Conservation (phyloP, 345 rosid genomes). For the Syzygium grande region DNA sequence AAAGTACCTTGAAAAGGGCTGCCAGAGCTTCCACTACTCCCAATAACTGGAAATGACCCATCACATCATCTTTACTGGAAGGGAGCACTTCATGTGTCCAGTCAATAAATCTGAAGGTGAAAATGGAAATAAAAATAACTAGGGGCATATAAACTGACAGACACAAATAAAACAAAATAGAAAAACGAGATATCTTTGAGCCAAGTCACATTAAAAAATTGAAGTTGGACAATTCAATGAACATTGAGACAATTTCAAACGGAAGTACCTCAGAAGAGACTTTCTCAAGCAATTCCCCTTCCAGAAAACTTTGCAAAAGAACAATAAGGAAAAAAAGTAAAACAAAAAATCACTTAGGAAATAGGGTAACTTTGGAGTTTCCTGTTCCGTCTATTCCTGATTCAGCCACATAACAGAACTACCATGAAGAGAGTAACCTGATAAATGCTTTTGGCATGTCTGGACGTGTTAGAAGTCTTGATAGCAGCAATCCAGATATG, state of each 20-base stretch:
- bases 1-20: conserved; percentile 81
- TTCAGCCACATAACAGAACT: not conserved
- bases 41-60: conserved; percentile 59
- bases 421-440: conserved; percentile 29
- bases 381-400: not conserved
- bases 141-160: not conserved
- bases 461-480: conserved; percentile 84
- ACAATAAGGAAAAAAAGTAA: not conserved
- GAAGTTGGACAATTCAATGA: not conserved
- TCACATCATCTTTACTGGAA: conserved; percentile 44
- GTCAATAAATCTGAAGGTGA: conserved; percentile 53
- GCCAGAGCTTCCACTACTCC: conserved; percentile 90
- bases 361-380: not conserved
- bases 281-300: not conserved
- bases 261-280: not conserved
- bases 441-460: conserved; percentile 82
- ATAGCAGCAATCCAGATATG: conserved; percentile 76
- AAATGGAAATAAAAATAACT: not conserved
- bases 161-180: not conserved
- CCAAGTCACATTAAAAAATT: not conserved
- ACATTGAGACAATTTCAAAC: not conserved
- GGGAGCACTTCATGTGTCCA: conserved; percentile 84
- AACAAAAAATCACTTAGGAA: not conserved
- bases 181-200: not conserved
- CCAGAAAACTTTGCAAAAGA: not conserved